These are phyloP conservation scores for Holtermanniella nyarrowii DNA, from an alignment of 768 basidiomycete species.

Conservation along the genomic window DNA sequence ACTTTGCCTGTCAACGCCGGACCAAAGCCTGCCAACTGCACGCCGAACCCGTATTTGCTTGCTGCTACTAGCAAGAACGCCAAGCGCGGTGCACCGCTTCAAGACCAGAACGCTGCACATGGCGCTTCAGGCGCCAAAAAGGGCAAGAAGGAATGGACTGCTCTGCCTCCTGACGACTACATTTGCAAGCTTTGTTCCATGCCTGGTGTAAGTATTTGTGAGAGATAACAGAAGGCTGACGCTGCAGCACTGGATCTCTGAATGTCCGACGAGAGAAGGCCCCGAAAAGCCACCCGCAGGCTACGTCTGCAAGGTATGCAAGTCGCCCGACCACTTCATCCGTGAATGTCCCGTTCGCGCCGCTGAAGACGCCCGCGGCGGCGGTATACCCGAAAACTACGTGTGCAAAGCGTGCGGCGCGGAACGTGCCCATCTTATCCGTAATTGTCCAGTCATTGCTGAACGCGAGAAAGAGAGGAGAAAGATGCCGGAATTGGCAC, in stretches of 20 bases:
- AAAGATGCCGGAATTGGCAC: slow-evolving; percentile 45
- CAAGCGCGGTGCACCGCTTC: slow-evolving; percentile 39
- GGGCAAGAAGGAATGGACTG: slow-evolving; percentile 9
- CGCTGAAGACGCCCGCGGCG: too few relatives aligned
- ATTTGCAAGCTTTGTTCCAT: slow-evolving; percentile 37
- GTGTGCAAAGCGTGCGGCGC: slow-evolving; percentile 85
- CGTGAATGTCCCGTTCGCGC: slow-evolving; percentile 87
- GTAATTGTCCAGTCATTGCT: slow-evolving; percentile 65
- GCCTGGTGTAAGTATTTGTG: slow-evolving; percentile 30
- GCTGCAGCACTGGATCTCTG: slow-evolving; percentile 37
- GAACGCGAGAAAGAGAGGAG: slow-evolving; percentile 47
- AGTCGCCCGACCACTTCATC: slow-evolving; percentile 70
- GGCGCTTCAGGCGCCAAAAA: slow-evolving; percentile 17
- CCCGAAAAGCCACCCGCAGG: slow-evolving; percentile 60
- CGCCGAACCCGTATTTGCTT: slow-evolving; percentile 33
- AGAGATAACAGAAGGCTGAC: slow-evolving; percentile 11
- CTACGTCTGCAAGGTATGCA: slow-evolving; percentile 80
- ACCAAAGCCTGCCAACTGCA: slow-evolving; percentile 21
- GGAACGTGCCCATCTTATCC: slow-evolving; percentile 63
- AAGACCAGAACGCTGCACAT: slow-evolving; percentile 27
- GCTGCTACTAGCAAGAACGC: slow-evolving; percentile 19
- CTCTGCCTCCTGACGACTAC: slow-evolving; percentile 29
- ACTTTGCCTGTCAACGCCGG: slow-evolving; percentile 48
- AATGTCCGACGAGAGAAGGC: slow-evolving; percentile 32
- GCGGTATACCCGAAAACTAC: slow-evolving; percentile 47